Base-by-base conservation (phyloP, 1,139 yeast species). In the Zhuliangozyma parablackwelliae region DNA sequence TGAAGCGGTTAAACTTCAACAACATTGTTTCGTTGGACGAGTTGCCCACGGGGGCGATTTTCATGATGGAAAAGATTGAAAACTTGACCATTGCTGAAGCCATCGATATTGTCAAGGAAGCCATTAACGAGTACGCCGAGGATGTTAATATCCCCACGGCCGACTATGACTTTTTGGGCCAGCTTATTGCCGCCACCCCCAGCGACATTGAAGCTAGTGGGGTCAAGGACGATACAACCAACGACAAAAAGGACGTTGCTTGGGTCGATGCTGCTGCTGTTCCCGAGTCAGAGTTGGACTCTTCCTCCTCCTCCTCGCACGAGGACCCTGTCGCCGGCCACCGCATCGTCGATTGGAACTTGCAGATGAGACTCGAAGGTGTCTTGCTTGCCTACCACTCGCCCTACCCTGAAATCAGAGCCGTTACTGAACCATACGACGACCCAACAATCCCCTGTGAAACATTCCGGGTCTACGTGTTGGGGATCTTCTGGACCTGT, bases 371-470 rank as follows among this genome's bases (percentile, higher is more conserved):
- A 37, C 47, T 70, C 28, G 65, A 66, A 35, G 81, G 80, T 1
- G 69, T 67, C 7, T 53, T 80, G 34, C 57, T 74, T 34, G 61
- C 70, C 31, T 78, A 62, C 50, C 73, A 70, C 53, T 79, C 84
- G 1, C 82, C 83, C 1, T 80, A 80, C 50, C 77, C 82, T 5
- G 85, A 80, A 52, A 83, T 81, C 2, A 65, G 87, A 43, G 67
- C 85, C 5, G 75, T 78, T 21, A 65, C 78, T 21, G 73, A 71
- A 32, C 78, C 81, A 9, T 58, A 54, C 32, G 84, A 79, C 50
- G 81, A 78, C 48, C 71, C 72, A 2, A 51, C 50, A 4, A 57
- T 67, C 28, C 74, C 78, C 6, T 64, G 68, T 42, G 86, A 80
- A 54, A 78, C 85, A 1, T 47, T 75, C 32, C 66, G 85, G 51